A percentile compares a stretch with the other conserved stretches of the same genome.
Conservation (phyloP, 768 basidiomycete species). For the Psilocybe subaeruginosa region DNA sequence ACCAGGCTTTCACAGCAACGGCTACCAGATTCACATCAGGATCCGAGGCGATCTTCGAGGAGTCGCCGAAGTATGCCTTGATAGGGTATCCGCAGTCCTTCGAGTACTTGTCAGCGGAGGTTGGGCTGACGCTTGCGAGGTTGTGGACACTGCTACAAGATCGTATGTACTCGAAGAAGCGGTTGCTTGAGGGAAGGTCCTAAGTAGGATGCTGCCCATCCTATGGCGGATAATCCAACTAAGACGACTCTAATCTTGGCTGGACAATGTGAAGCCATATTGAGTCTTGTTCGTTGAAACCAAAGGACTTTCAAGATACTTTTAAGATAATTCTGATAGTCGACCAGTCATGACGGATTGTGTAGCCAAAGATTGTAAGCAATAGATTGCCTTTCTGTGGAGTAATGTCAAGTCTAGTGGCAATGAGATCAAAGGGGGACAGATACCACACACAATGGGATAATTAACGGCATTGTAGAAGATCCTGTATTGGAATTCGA, state of each 20-base stretch:
- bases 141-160: conserved; percentile 36
- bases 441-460: too few relatives aligned
- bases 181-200: conserved; percentile 25
- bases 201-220: conserved; percentile 30
- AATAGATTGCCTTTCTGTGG: too few relatives aligned
- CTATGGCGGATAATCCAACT: conserved; percentile 31
- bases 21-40: conserved; percentile 38
- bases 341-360: background rate
- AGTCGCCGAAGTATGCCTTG: conserved; percentile 35
- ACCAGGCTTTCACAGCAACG: conserved; percentile 31
- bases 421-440: background rate
- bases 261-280: background rate
- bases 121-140: conserved; percentile 29
- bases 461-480: too few relatives aligned
- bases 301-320: background rate
- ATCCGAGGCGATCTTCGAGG: conserved; percentile 32
- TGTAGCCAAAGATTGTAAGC: too few relatives aligned
- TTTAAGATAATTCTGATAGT: background rate
- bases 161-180: conserved; percentile 24
- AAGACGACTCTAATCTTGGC: conserved; percentile 1
- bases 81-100: conserved; percentile 25
- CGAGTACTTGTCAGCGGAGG: conserved; percentile 31
- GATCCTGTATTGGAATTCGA: too few relatives aligned
- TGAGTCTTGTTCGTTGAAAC: too few relatives aligned
- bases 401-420: background rate